Percentiles rank a stretch among this genome's conserved stretches.
phyloP scores from a whole-genome alignment of 2,329 filamentous ascomycete species.

The Chalaropsis thielavioides region DNA sequence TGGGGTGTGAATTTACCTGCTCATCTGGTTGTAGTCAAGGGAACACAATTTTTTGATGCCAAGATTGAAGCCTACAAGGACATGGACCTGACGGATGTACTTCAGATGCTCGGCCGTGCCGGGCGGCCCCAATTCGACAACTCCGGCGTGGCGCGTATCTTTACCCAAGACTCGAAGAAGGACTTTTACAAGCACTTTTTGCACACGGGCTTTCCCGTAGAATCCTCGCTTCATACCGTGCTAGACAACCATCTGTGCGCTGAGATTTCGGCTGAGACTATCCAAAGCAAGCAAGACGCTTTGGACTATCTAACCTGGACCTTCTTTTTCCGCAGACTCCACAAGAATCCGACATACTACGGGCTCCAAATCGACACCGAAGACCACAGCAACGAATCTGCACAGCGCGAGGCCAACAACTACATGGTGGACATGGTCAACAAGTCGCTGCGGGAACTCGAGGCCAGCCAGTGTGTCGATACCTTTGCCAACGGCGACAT shows the following conservation, averaged over 20 bases:
- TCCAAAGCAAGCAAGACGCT: slow-evolving; percentile 88
- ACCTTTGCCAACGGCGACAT: slow-evolving; percentile 79
- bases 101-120: slow-evolving; percentile 94
- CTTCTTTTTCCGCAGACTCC: slow-evolving; percentile 92
- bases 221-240: slow-evolving; percentile 90
- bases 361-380: slow-evolving; percentile 74
- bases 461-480: slow-evolving; percentile 68
- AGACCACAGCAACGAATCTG: slow-evolving; percentile 24
- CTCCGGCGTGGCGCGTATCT: slow-evolving; percentile 90
- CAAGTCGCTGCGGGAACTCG: slow-evolving; percentile 67
- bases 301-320: slow-evolving; percentile 98
- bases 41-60: slow-evolving; percentile 94
- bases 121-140: slow-evolving; percentile 93
- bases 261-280: slow-evolving; percentile 85
- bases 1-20: slow-evolving; percentile 98
- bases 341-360: slow-evolving; percentile 98
- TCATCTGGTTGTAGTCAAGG: slow-evolving; percentile 93
- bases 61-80: slow-evolving; percentile 97
- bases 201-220: slow-evolving; percentile 93
- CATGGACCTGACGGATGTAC: slow-evolving; percentile 95
- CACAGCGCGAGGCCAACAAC: slow-evolving; percentile 77
- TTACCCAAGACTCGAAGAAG: slow-evolving; percentile 95
- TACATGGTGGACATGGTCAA: slow-evolving; percentile 92
- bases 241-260: slow-evolving; percentile 93
- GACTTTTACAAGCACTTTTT: slow-evolving; percentile 99